These are phyloP conservation scores for Parmales sp. DNA, from an alignment of 108 stramenopile genomes.

Conservation along the genomic window DNA sequence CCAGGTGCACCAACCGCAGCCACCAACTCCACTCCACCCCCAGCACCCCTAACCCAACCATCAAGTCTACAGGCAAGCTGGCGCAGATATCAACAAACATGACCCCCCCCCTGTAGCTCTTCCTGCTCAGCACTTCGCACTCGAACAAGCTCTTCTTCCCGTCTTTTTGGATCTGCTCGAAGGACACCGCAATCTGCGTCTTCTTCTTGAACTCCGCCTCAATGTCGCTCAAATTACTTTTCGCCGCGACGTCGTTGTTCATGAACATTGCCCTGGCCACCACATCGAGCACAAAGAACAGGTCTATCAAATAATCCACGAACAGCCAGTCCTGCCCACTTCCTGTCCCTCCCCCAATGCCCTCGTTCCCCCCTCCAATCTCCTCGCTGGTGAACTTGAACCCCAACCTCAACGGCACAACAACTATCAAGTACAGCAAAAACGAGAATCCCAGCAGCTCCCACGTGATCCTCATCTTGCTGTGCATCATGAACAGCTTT, in stretches of 20 bases:
- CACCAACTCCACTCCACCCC: background rate
- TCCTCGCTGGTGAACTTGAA: background rate
- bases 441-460: constrained; percentile 20
- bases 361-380: background rate
- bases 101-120: constrained; percentile 21
- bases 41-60: background rate
- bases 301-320: constrained; percentile 29
- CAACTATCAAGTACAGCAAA: constrained; percentile 21
- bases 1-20: constrained; percentile 20
- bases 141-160: background rate
- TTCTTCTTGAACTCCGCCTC: background rate
- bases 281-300: constrained; percentile 37
- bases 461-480: constrained; percentile 28
- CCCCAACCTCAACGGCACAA: constrained; percentile 11
- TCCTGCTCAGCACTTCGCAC: background rate
- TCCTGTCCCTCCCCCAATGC: too few relatives aligned
- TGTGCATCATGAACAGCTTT: constrained; percentile 17
- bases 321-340: too few relatives aligned
- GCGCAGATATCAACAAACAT: constrained; percentile 28
- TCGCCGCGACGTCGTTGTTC: constrained; percentile 18
- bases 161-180: background rate
- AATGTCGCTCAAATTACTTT: constrained; percentile 12
- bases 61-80: constrained; percentile 24
- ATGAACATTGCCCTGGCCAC: constrained; percentile 30
- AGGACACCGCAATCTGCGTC: background rate